Percentiles rank a stretch among this genome's conserved stretches.
These are phyloP conservation scores for Xylaria sp. DNA, from an alignment of 2,329 filamentous ascomycete genomes.

Conservation along the genomic window DNA sequence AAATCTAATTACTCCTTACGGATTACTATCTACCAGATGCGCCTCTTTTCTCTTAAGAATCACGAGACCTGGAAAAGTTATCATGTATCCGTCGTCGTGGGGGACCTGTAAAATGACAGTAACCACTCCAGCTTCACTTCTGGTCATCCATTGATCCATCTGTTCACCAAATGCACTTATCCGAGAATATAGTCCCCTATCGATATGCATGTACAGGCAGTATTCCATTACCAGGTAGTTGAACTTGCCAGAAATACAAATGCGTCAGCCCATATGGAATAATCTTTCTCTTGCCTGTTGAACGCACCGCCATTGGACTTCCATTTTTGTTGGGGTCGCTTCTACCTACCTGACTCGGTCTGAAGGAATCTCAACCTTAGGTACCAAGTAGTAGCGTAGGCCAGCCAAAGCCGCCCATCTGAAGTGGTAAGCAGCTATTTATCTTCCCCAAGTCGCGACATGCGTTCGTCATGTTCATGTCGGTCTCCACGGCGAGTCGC, in stretches of 20 bases:
- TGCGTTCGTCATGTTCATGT: neutral
- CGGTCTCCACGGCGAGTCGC: too few relatives aligned
- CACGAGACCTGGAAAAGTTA: neutral
- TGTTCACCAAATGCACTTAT: neutral
- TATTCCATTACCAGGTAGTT: neutral
- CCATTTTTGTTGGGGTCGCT: neutral
- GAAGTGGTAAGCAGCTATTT: neutral
- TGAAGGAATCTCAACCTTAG: neutral
- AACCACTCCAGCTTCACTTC: too few relatives aligned
- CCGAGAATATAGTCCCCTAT: neutral
- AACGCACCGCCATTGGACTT: neutral
- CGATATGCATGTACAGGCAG: conserved; percentile 6
- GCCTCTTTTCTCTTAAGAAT: neutral
- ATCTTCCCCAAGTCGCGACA: neutral
- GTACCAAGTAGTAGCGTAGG: neutral
- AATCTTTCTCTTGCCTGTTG: neutral
- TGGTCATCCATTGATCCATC: too few relatives aligned
- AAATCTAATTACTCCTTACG: too few relatives aligned
- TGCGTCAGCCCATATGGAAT: neutral
- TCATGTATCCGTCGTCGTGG: too few relatives aligned
- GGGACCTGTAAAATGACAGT: too few relatives aligned
- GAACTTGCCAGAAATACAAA: neutral
- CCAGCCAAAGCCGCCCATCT: neutral
- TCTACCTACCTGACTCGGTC: neutral
- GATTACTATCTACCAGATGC: neutral